These are phyloP conservation scores for Yamadazyma dushanensis DNA, from an alignment of 1,139 yeast genomes.

Conservation along the genomic window DNA sequence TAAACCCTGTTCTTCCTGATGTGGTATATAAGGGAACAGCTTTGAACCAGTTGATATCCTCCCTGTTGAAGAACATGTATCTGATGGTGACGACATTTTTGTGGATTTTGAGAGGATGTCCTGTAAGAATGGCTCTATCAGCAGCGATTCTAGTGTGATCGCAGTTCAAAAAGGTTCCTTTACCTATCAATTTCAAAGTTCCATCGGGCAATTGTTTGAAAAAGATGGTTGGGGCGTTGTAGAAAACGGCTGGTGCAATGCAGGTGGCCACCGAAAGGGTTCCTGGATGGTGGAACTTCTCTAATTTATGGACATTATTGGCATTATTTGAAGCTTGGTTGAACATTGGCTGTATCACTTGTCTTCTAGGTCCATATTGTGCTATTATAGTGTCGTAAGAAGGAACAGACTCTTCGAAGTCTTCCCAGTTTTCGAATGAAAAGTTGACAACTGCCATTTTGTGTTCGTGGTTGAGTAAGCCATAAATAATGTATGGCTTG, in stretches of 20 bases:
- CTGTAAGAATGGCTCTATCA: conserved; percentile 86
- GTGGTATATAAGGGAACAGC: conserved; percentile 91
- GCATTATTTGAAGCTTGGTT: conserved; percentile 76
- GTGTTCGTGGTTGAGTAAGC: conserved; percentile 82
- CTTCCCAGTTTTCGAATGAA: conserved; percentile 85
- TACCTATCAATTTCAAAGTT: conserved; percentile 70
- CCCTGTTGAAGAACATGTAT: conserved; percentile 94
- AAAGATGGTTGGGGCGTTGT: conserved; percentile 77
- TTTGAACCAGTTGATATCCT: conserved; percentile 87
- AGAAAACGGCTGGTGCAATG: conserved; percentile 85
- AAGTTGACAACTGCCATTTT: conserved; percentile 81
- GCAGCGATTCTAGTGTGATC: conserved; percentile 85
- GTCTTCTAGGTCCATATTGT: conserved; percentile 92
- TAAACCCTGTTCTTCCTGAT: conserved; percentile 88
- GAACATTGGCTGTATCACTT: conserved; percentile 80
- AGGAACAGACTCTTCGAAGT: conserved; percentile 78
- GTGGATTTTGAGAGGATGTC: conserved; percentile 94
- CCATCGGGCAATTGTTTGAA: conserved; percentile 53
- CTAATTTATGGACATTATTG: conserved; percentile 85
- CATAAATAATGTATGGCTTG: conserved; percentile 64
- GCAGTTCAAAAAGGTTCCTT: conserved; percentile 85
- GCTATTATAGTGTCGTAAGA: conserved; percentile 77
- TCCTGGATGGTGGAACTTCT: conserved; percentile 83
- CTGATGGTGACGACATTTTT: conserved; percentile 88
- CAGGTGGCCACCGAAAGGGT: conserved; percentile 73